Evolutionary conservation across 2,329 filamentous ascomycete genomes (phyloP).

Genomic region (Pseudogymnoascus sp.): DNA sequence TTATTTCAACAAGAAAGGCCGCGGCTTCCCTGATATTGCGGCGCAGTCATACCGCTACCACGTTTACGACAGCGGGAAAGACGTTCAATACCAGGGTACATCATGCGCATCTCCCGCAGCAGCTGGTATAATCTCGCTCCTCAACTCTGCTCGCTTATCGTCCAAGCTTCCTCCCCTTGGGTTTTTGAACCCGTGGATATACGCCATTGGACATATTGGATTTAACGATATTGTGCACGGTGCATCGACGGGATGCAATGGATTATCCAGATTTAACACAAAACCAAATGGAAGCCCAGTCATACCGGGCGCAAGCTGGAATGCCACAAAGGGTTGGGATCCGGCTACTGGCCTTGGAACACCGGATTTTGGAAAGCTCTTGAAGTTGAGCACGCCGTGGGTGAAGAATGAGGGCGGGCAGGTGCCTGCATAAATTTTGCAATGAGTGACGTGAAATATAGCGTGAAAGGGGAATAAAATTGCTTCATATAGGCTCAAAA

Average conservation of each 20-base stretch:
- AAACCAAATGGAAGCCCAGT: slow-evolving; percentile 18
- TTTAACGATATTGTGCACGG: slow-evolving; percentile 39
- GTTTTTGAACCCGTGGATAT: slow-evolving; percentile 55
- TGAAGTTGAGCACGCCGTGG: slow-evolving; percentile 16
- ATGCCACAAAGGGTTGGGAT: slow-evolving; percentile 37
- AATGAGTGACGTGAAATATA: neutral
- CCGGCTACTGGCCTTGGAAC: slow-evolving; percentile 40
- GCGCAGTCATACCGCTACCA: slow-evolving; percentile 16
- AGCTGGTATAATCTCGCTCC: slow-evolving; percentile 47
- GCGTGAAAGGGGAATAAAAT: neutral
- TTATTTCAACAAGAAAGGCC: slow-evolving; percentile 37
- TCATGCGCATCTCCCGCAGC: slow-evolving; percentile 50
- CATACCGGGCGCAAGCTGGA: slow-evolving; percentile 31
- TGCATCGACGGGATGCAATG: slow-evolving; percentile 29
- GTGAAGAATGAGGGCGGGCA: slow-evolving; percentile 15
- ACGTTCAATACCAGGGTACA: slow-evolving; percentile 35
- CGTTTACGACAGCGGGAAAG: slow-evolving; percentile 12
- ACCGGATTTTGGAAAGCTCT: slow-evolving; percentile 21
- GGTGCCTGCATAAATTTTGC: neutral
- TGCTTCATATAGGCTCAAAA: neutral
- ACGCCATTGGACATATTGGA: slow-evolving; percentile 38
- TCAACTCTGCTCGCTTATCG: slow-evolving; percentile 44
- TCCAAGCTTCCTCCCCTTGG: slow-evolving; percentile 36
- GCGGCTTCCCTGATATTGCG: slow-evolving; percentile 44
- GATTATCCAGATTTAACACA: slow-evolving; percentile 13